Base-by-base conservation (phyloP, 495 filamentous ascomycete genomes). In the Astrothelium macrocarpum region DNA sequence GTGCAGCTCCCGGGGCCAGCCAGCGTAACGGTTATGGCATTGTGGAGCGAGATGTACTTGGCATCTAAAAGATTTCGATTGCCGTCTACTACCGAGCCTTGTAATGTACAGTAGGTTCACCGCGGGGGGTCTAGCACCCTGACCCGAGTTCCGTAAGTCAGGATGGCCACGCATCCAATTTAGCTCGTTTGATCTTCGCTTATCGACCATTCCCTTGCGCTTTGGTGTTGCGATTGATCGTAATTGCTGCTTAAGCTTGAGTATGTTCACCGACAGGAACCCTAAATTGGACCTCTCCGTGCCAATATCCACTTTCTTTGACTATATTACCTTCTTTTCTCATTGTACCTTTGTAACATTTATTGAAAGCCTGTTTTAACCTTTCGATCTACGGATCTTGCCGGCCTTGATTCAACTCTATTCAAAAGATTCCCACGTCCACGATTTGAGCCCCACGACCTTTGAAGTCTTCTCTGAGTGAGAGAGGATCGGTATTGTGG, bases 161-260 rank as follows among this genome's bases (percentile, higher is more conserved):
- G 49, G 49, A 56, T 56, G 49, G 49, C 49, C 25, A 56, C 49
- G 23, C 43, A 49, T 5, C 49, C 49, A 5, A 20, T 56, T 56
- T 56, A 56, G 49, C 25, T 29, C 25, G 49, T 56, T 56, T 56
- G 49, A 56, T 56, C 49, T 29, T 56, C 49, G 49, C 25, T 56
- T 56, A 56, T 56, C 49, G 49, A 56, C 29, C 25, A 56, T 56
- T 29, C 23, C 49, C 25, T 16, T 56, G 16, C 16, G 49, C 9
- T 9, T 11, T 20, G 3, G 11, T 56, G 34, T 29, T 56, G 49
- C 20, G 23, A 56, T 56, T n/a, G 49, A 20, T 56, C 49, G 20
- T 29, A 56, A 56, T 16, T 56, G 49, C 25, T 56, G 49, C 20
- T 26, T 56, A 25, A 29, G 49, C 25, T 56, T 25, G 23, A 56